These are phyloP conservation scores for Cyanidiococcus yangmingshanensis DNA, from an alignment of 23 red algal genomes.

Conservation along the genomic window DNA sequence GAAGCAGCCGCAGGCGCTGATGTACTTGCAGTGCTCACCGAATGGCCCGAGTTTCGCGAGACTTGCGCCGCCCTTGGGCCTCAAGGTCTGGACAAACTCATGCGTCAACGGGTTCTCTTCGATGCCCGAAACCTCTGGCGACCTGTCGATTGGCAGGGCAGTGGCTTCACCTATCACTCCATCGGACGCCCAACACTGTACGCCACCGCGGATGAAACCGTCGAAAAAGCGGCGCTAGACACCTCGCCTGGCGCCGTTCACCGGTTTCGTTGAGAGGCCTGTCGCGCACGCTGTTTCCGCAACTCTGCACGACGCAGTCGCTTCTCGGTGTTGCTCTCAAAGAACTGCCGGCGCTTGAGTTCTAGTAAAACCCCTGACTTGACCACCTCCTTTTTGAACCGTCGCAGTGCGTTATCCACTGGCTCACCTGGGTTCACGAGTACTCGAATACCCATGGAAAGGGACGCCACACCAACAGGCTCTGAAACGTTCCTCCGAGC, in stretches of 20 bases:
- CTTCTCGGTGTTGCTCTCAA: constrained; percentile 83
- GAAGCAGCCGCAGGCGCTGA: constrained; percentile 18
- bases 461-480: not conserved
- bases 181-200: constrained; percentile 13
- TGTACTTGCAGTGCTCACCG: constrained; percentile 23
- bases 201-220: not conserved
- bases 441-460: not conserved
- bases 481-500: not conserved
- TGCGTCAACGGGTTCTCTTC: constrained; percentile 5
- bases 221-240: not conserved
- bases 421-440: constrained; percentile 12
- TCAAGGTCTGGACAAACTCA: not conserved
- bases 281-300: not conserved
- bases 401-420: constrained; percentile 31
- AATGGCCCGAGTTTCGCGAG: constrained; percentile 25
- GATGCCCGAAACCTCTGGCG: constrained; percentile 22
- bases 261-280: not conserved
- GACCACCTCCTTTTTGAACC: constrained; percentile 80
- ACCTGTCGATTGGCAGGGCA: not conserved
- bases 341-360: constrained; percentile 62
- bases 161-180: constrained; percentile 32
- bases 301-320: constrained; percentile 33
- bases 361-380: constrained; percentile 71
- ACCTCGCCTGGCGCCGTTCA: not conserved
- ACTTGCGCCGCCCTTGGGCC: not conserved